Evolutionary conservation across 164 flowering plant species (phyloP).

Genomic region (Chimonanthus praecox): DNA sequence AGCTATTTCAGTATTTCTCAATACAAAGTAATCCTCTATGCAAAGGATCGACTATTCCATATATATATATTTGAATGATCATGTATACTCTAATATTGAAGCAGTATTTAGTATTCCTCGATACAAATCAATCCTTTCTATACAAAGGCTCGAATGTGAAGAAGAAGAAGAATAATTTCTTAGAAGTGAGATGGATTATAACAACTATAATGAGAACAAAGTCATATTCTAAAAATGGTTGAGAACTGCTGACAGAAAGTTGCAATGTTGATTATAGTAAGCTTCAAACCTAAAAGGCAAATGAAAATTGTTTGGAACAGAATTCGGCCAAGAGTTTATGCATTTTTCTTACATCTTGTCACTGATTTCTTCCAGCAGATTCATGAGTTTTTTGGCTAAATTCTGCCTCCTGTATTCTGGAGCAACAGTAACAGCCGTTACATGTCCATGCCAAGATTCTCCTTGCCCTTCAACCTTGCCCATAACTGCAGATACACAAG

Average conservation of each 20-base stretch:
- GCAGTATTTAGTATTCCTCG: no score
- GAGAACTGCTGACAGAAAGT: neutral
- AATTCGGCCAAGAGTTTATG: neutral
- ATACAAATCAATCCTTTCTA: no score
- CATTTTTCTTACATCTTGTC: conserved; percentile 69
- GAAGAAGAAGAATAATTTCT: neutral
- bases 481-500: conserved; percentile 54
- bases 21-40: no score
- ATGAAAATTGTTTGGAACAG: neutral
- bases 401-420: conserved; percentile 89
- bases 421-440: conserved; percentile 94
- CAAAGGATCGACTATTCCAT: no score
- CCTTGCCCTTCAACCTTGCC: conserved; percentile 99
- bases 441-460: conserved; percentile 99
- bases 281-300: neutral
- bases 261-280: neutral
- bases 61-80: no score
- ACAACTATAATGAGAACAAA: neutral
- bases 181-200: neutral
- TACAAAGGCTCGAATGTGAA: no score
- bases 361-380: conserved; percentile 81
- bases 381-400: conserved; percentile 87
- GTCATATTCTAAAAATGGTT: no score
- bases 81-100: no score
- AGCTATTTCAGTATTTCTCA: no score